Base-by-base conservation (phyloP, 345 rosid genomes). In the Nephelium lappaceum region DNA sequence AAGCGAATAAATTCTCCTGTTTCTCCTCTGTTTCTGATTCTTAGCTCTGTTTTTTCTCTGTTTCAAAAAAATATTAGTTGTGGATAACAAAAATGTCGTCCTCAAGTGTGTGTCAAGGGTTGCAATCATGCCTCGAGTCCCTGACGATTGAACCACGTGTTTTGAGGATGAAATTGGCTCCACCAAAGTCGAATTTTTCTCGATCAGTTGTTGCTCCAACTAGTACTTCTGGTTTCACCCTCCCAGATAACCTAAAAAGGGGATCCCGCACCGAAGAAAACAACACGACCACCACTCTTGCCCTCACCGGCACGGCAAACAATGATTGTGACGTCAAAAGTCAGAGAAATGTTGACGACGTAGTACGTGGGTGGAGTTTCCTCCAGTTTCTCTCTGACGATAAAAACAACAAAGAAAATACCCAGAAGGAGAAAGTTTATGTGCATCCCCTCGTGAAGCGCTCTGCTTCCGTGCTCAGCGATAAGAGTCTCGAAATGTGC, bases 401-500 rank as follows among this genome's bases (percentile, higher is more conserved):
- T 75, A 60, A 49, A 19, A 71, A 42, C 69, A 63, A 51, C 69
- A 77, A 77, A 45, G 80, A 63, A 39, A 5, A 80, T 6, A 42
- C 57, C 21, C 76, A 79, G 72, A 43, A 72, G 8, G 77, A 74
- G 14, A 71, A 79, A 49, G 76, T 72, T 45, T 92, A 92, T 77
- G 87, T 93, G 24, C 92, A 89, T 64, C 97, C 94, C 3, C 83
- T 79, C 4, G 80, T 77, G 16, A 88, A 90, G 84, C 88, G 88
- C 63, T 84, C 91, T 1, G 51, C 83, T 16, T 79, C 89, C 14
- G 75, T 23, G 57, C 88, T 95, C 3, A 91, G 88, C 63, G 86
- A 83, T 53, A 90, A 86, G 83, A 92, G 97, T 85, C 85, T 93
- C 11, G 91, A 90, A 81, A 88, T 92, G 89, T 95, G 99, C 84